Percentiles rank a stretch among this genome's conserved stretches.
These are phyloP conservation scores for Lophium mytilinum DNA, from an alignment of 495 filamentous ascomycete genomes.

Conservation along the genomic window DNA sequence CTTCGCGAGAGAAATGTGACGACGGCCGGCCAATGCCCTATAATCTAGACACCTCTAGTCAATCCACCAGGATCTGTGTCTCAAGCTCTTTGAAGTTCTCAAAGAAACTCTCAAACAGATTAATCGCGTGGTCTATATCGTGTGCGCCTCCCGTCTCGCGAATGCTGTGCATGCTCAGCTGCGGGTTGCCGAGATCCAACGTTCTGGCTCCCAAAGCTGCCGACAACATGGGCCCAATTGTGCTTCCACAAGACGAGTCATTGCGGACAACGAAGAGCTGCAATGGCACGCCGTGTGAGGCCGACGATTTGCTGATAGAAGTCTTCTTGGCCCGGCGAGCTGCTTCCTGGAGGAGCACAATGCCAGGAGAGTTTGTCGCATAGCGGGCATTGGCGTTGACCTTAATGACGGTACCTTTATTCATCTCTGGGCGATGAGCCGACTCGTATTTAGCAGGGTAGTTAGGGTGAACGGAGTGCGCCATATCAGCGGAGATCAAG, in stretches of 20 bases:
- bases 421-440: conserved; percentile 87
- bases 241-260: conserved; percentile 87
- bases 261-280: conserved; percentile 96
- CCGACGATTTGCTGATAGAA: conserved; percentile 24
- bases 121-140: conserved; percentile 81
- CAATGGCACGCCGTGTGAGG: conserved; percentile 59
- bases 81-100: conserved; percentile 72
- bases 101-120: conserved; percentile 84
- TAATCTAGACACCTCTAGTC: conserved; percentile 17
- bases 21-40: neutral
- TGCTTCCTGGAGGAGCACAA: conserved; percentile 81
- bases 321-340: conserved; percentile 54
- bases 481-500: conserved; percentile 95
- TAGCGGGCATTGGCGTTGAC: conserved; percentile 96
- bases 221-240: conserved; percentile 91
- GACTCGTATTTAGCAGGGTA: conserved; percentile 85
- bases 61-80: conserved; percentile 71
- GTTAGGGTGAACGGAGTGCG: conserved; percentile 90
- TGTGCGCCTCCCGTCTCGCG: conserved; percentile 80
- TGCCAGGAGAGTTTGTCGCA: conserved; percentile 90
- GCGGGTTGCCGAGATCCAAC: conserved; percentile 90
- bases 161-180: conserved; percentile 95
- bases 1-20: neutral
- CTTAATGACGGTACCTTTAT: conserved; percentile 94
- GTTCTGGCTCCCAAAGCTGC: conserved; percentile 79